Percentiles rank a stretch among this genome's conserved stretches.
Evolutionary conservation across 202 grass and related monocot genomes (phyloP).

Genomic region (Dendrocalamus latiflorus): DNA sequence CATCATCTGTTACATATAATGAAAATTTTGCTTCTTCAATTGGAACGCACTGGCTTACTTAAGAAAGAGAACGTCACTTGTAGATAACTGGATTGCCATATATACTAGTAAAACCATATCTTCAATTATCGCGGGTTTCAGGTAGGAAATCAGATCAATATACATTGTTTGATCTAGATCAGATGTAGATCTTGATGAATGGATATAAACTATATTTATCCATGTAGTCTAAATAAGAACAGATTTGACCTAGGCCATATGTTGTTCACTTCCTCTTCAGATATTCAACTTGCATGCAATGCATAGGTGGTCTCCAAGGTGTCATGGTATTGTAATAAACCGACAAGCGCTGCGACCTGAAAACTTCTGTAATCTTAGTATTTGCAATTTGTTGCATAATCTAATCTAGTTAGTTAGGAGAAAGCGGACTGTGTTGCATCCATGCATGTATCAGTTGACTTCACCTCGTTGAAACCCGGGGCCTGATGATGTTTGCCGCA

Average conservation of each 20-base stretch:
- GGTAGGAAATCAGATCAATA: not conserved
- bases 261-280: not conserved
- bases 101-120: not conserved
- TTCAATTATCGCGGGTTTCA: not conserved
- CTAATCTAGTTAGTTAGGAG: conserved; percentile 35
- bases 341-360: not conserved
- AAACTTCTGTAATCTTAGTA: not conserved
- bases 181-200: not conserved
- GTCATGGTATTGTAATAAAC: conserved; percentile 25
- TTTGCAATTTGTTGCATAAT: not conserved
- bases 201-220: not conserved
- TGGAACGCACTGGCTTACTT: not conserved
- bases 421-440: too few relatives aligned
- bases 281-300: conserved; percentile 24
- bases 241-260: not conserved
- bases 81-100: too few relatives aligned
- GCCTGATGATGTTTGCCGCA: not conserved
- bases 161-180: not conserved
- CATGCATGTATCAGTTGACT: conserved; percentile 25
- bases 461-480: conserved; percentile 22
- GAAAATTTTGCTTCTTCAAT: not conserved
- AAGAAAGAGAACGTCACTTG: too few relatives aligned
- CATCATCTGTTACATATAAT: conserved; percentile 19
- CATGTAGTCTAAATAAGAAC: not conserved
- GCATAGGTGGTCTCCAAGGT: not conserved